phyloP scores from a whole-genome alignment of 192 early-diverging fungal genomes.

The Kickxella alabastrina region DNA sequence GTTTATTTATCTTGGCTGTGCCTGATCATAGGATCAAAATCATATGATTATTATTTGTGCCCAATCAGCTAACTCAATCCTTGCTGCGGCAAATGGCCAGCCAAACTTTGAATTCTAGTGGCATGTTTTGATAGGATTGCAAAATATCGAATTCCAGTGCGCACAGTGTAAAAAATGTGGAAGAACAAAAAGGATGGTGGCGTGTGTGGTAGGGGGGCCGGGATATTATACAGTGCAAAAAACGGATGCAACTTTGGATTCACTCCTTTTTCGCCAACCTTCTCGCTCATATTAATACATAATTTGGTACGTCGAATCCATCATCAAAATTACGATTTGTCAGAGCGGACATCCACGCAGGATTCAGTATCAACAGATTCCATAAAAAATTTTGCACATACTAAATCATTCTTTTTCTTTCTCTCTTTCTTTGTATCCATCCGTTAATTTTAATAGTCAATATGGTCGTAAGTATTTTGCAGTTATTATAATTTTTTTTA shows the following conservation, averaged over 20 bases:
- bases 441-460: slow-evolving; percentile 22
- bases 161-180: too few relatives aligned
- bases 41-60: too few relatives aligned
- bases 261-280: slow-evolving; percentile 22
- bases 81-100: too few relatives aligned
- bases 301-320: slow-evolving; percentile 41
- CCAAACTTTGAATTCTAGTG: too few relatives aligned
- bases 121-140: too few relatives aligned
- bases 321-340: background rate
- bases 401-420: background rate
- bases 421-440: slow-evolving; percentile 17
- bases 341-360: background rate
- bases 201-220: background rate
- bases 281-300: slow-evolving; percentile 15
- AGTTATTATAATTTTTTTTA: background rate
- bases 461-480: slow-evolving; percentile 47
- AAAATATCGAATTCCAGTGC: too few relatives aligned
- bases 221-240: background rate
- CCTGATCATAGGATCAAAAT: too few relatives aligned
- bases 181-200: too few relatives aligned
- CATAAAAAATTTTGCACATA: too few relatives aligned
- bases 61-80: too few relatives aligned
- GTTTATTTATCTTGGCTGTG: too few relatives aligned
- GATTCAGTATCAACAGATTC: background rate
- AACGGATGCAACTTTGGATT: background rate